Evolutionary conservation across 805 yeast genomes (phyloP), one percentile per base, ranked within the genome.

Genomic region (Ogataea parapolymorpha): DNA sequence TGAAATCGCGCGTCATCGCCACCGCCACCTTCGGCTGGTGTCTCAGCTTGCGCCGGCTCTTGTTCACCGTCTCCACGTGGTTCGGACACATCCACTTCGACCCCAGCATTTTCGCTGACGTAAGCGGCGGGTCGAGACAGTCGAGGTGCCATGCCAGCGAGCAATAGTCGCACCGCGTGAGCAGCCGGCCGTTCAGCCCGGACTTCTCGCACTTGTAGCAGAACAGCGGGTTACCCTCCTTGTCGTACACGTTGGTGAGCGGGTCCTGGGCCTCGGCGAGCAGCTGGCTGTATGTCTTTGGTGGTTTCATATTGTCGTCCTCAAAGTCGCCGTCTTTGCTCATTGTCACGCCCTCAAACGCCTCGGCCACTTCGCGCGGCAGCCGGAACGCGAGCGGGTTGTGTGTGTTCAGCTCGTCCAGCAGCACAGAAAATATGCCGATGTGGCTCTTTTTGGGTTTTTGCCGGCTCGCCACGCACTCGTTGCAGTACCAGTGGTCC

Each of bases 21-120:
- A 85, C 82, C 42, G 82, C 85, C 6, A 80, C 58, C 17, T 72
- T 63, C 4, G 70, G 62, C 32, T 77, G 77, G 49, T 72, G 75
- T 49, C 70, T 74, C 49, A 75, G 69, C 54, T 72, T 68, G 37
- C 88, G 65, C 41, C 71, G 65, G 11, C 68, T 50, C 23, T 70
- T 70, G n/a, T 71, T 48, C 16, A 76, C 60, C 30, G 63, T 68
- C 34, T 75, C 84, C 15, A 79, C 77, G 65, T 88, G 97, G 51
- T 85, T 82, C 2, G 96, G 98, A 62, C 96, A 93, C 65, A 77
- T 80, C 98, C 96, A 91, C 60, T 82, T 85, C 32, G 71, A 70
- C 2, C 93, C 95, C 32, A 85, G 58, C 29, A 82, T 79, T 53
- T 87, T 86, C 14, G 82, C 77, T 5, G 82, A 70, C 12, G 86